Evolutionary conservation across 305 asterid genomes (phyloP).

Genomic region (Rubia balearica): DNA sequence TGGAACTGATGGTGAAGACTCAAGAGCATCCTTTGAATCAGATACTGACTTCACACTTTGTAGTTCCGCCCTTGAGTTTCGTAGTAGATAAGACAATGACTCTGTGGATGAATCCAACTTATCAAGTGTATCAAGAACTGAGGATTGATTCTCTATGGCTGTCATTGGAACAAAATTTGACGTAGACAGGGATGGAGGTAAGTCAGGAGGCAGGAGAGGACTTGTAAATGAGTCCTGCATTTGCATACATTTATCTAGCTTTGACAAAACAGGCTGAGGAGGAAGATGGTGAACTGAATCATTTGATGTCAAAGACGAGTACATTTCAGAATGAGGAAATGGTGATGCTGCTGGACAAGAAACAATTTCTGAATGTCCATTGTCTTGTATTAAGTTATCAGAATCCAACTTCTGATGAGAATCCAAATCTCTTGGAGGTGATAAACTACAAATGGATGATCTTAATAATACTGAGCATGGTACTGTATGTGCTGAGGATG

Average conservation of each 20-base stretch:
- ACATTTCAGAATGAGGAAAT: slow-evolving; percentile 9
- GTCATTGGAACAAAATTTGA: slow-evolving; percentile 11
- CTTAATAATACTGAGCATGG: slow-evolving; percentile 19
- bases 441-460: slow-evolving; percentile 14
- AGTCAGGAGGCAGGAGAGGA: slow-evolving; percentile 19
- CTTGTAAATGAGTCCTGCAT: background rate
- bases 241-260: slow-evolving; percentile 5
- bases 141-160: slow-evolving; percentile 3
- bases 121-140: slow-evolving; percentile 15
- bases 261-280: slow-evolving; percentile 9
- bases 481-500: background rate
- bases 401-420: background rate
- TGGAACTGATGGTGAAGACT: slow-evolving; percentile 13
- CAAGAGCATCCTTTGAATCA: background rate
- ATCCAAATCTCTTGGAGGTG: slow-evolving; percentile 7
- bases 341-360: slow-evolving; percentile 18
- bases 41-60: background rate
- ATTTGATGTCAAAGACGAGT: slow-evolving; percentile 12
- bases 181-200: slow-evolving; percentile 21
- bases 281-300: slow-evolving; percentile 14
- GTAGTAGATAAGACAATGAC: background rate
- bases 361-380: slow-evolving; percentile 6
- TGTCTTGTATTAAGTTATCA: slow-evolving; percentile 1
- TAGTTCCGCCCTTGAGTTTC: background rate
- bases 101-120: slow-evolving; percentile 3